Percentiles rank a stretch among this genome's conserved stretches.
These are phyloP conservation scores for Schwanniomyces yamadae DNA, from an alignment of 805 yeast species.

Conservation along the genomic window DNA sequence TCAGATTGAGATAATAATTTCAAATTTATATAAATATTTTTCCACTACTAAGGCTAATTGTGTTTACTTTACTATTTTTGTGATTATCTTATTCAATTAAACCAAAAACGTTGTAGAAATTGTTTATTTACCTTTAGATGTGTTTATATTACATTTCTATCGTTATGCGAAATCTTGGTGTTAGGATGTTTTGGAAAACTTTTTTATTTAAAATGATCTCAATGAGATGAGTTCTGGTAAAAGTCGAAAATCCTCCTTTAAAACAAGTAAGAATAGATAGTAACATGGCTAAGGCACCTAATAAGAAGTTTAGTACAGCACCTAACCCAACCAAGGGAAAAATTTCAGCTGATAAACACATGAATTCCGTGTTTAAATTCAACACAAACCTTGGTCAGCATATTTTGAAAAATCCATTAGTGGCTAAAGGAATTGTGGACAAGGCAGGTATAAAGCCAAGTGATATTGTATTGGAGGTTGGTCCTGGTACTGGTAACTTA, in stretches of 20 bases:
- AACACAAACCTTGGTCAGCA: constrained; percentile 97
- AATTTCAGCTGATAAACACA: constrained; percentile 68
- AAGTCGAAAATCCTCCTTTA: not conserved
- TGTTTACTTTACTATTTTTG: too few species aligned
- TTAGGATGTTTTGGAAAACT: not conserved
- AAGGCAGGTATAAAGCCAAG: constrained; percentile 91
- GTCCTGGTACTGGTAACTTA: constrained; percentile 98
- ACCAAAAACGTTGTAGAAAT: too few species aligned
- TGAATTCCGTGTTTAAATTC: constrained; percentile 88
- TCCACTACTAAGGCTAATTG: too few species aligned
- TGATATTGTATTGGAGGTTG: constrained; percentile 92
- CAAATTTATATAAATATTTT: too few species aligned
- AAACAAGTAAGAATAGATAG: not conserved
- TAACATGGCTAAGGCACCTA: constrained; percentile 61
- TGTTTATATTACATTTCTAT: not conserved
- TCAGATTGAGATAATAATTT: too few species aligned
- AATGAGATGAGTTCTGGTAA: not conserved
- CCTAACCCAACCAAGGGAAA: constrained; percentile 49
- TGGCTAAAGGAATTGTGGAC: constrained; percentile 97
- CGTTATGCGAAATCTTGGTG: not conserved
- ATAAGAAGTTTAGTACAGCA: constrained; percentile 55
- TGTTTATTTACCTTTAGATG: constrained; percentile 1
- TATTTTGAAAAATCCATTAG: constrained; percentile 90
- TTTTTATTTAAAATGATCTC: not conserved
- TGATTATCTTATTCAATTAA: too few species aligned